Evolutionary conservation across 768 basidiomycete genomes (phyloP).

Genomic region (Leccinum sublutescens): DNA sequence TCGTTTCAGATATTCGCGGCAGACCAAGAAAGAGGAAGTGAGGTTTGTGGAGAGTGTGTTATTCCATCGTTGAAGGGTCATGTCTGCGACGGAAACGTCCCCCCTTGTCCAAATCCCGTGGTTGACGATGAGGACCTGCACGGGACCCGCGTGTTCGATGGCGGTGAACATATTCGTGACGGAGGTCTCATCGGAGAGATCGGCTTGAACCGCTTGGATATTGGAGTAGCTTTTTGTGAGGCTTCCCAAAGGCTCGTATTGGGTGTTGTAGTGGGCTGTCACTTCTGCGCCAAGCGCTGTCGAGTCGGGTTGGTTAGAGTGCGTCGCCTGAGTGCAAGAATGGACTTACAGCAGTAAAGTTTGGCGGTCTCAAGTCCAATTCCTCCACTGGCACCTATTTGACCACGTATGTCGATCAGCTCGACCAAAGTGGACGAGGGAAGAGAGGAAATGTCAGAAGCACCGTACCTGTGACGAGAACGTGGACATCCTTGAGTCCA

Average conservation of each 20-base stretch:
- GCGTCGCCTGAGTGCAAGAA: not conserved
- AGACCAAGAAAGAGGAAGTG: slow-evolving; percentile 65
- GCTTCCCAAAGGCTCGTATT: slow-evolving; percentile 39
- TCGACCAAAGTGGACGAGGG: not conserved
- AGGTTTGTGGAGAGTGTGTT: slow-evolving; percentile 60
- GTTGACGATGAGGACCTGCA: slow-evolving; percentile 60
- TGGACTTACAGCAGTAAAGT: slow-evolving; percentile 51
- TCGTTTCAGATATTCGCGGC: slow-evolving; percentile 55
- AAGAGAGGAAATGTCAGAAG: too few species aligned
- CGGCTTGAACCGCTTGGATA: slow-evolving; percentile 46
- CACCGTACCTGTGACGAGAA: slow-evolving; percentile 60
- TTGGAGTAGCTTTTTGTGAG: slow-evolving; percentile 38
- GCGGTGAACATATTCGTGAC: slow-evolving; percentile 50
- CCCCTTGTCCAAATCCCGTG: slow-evolving; percentile 52
- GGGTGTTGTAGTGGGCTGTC: slow-evolving; percentile 69
- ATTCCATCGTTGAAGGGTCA: slow-evolving; percentile 66
- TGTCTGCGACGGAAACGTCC: slow-evolving; percentile 50
- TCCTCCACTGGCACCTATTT: slow-evolving; percentile 68
- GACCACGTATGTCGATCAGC: not conserved
- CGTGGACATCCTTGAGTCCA: slow-evolving; percentile 57
- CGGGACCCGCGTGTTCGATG: slow-evolving; percentile 41
- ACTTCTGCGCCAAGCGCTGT: slow-evolving; percentile 70
- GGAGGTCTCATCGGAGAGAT: slow-evolving; percentile 56
- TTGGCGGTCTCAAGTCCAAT: slow-evolving; percentile 65
- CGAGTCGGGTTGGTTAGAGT: not conserved